Conservation (phyloP, 164 flowering plant species). For the Macadamia integrifolia region DNA sequence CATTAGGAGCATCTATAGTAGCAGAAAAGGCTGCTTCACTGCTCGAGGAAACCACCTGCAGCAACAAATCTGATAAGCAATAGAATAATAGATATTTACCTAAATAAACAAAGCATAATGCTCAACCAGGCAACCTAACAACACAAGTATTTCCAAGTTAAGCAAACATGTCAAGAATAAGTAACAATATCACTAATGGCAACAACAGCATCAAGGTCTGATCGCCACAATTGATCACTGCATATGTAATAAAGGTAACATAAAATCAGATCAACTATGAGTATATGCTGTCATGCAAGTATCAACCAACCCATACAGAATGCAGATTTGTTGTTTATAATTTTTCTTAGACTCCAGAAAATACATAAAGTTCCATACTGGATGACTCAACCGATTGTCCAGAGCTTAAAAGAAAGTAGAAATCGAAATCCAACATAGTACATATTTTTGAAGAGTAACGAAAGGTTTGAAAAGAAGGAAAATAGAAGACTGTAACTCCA, state of each 20-base stretch:
- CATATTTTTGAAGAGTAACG: slow-evolving; percentile 12
- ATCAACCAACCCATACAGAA: too few relatives aligned
- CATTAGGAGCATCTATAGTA: background rate
- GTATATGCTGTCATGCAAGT: too few relatives aligned
- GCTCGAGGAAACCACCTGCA: background rate
- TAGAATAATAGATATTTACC: too few relatives aligned
- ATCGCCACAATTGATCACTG: background rate
- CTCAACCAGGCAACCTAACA: too few relatives aligned
- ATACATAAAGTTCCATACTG: background rate
- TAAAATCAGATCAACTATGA: too few relatives aligned
- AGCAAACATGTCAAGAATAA: too few relatives aligned
- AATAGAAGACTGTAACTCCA: slow-evolving; percentile 20
- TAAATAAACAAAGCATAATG: too few relatives aligned
- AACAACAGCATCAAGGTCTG: background rate
- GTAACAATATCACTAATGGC: too few relatives aligned
- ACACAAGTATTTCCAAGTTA: too few relatives aligned
- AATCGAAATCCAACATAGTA: slow-evolving; percentile 15
- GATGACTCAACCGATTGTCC: slow-evolving; percentile 7
- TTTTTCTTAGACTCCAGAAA: slow-evolving; percentile 3
- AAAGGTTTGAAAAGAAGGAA: background rate
- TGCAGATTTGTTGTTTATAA: background rate
- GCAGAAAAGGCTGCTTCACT: background rate
- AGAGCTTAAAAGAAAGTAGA: slow-evolving; percentile 21
- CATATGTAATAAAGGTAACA: background rate
- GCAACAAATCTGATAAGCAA: background rate